phyloP scores from a whole-genome alignment of 108 stramenopile species.

The Nitzschia palea region DNA sequence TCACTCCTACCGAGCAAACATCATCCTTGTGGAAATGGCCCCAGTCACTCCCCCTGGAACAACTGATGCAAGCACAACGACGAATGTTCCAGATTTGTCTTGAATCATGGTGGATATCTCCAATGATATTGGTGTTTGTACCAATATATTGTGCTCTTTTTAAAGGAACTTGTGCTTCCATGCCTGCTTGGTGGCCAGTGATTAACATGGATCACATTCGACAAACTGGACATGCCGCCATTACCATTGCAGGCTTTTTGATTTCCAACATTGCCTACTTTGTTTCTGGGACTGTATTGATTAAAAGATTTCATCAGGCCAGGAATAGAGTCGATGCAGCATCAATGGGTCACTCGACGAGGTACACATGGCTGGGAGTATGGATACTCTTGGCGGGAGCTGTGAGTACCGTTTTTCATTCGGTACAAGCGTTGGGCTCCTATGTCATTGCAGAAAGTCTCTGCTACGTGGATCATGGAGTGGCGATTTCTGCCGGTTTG shows the following conservation, averaged over 20 bases:
- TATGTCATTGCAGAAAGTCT: constrained; percentile 32
- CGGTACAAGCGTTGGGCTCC: constrained; percentile 41
- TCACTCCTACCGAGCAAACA: too few relatives aligned
- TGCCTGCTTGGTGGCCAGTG: constrained; percentile 43
- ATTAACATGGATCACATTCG: constrained; percentile 28
- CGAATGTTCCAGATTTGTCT: too few relatives aligned
- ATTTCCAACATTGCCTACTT: constrained; percentile 38
- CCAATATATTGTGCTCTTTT: constrained; percentile 30
- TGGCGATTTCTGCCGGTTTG: constrained; percentile 33
- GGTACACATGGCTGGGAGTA: constrained; percentile 20
- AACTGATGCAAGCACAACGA: too few relatives aligned
- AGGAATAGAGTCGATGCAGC: background rate
- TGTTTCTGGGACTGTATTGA: constrained; percentile 18
- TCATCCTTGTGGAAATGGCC: too few relatives aligned
- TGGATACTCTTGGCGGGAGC: constrained; percentile 37
- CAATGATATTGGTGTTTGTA: constrained; percentile 28
- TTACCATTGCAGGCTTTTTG: constrained; percentile 31
- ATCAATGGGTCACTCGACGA: background rate
- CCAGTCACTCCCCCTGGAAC: too few relatives aligned
- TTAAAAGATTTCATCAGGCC: constrained; percentile 2
- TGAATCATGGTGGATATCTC: constrained; percentile 39
- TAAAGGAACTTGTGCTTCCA: constrained; percentile 18
- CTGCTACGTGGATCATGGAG: constrained; percentile 49
- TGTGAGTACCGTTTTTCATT: constrained; percentile 44
- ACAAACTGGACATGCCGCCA: background rate